Evolutionary conservation across 148 eudicot species (phyloP).

Genomic region (Cornus suecica): DNA sequence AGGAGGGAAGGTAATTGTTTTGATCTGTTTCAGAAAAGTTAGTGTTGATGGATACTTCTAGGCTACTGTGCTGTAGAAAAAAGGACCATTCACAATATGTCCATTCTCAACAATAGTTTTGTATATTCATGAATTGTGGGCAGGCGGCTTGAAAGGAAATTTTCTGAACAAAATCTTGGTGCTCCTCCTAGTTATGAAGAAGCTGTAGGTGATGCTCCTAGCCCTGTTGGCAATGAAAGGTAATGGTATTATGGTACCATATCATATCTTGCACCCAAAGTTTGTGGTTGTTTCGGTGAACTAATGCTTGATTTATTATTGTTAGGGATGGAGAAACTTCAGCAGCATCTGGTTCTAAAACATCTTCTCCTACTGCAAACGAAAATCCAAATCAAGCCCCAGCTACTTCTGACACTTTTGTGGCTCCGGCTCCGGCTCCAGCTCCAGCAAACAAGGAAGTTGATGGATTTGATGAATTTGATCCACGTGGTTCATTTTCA

Average conservation of each 20-base stretch:
- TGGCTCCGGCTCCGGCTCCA: constrained; percentile 22
- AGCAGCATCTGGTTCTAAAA: constrained; percentile 52
- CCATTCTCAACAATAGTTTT: not conserved
- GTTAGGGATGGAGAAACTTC: constrained; percentile 69
- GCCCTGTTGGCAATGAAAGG: constrained; percentile 75
- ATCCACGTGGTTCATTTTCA: constrained; percentile 72
- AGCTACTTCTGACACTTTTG: constrained; percentile 19
- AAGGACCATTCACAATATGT: not conserved
- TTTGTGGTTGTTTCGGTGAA: constrained; percentile 6
- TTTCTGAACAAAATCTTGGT: constrained; percentile 68
- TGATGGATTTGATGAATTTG: constrained; percentile 80
- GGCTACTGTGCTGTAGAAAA: not conserved
- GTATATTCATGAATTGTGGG: constrained; percentile 19
- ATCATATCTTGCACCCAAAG: not conserved
- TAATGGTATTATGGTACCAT: constrained; percentile 22
- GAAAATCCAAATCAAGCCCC: constrained; percentile 35
- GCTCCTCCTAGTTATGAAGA: constrained; percentile 97
- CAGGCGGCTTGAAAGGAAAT: constrained; percentile 56
- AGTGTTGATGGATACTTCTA: not conserved
- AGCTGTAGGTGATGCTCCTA: constrained; percentile 64
- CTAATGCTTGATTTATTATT: constrained; percentile 19
- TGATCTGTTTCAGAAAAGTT: constrained; percentile 10
- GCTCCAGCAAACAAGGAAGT: constrained; percentile 39
- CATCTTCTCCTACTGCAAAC: constrained; percentile 38
- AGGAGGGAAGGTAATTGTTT: constrained; percentile 55